A percentile compares a stretch with the other conserved stretches of the same genome.
These are phyloP conservation scores for Heracleum sosnowskyi DNA, from an alignment of 129 eudicot genomes.

Conservation along the genomic window DNA sequence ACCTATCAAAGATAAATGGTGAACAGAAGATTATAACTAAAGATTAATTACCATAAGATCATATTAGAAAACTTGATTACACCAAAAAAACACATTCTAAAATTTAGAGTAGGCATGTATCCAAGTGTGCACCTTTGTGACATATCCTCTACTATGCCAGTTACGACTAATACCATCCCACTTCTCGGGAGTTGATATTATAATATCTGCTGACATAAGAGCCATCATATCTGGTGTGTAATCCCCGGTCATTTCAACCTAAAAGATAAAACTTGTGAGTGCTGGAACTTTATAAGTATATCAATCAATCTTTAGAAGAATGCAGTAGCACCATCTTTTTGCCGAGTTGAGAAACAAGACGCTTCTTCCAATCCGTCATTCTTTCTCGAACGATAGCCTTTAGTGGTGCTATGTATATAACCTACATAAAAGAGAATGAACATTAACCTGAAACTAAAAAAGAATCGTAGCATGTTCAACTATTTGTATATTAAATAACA, in stretches of 20 bases:
- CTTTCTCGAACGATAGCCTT: slow-evolving; percentile 98
- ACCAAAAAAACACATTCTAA: neutral
- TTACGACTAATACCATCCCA: slow-evolving; percentile 99
- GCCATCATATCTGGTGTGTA: slow-evolving; percentile 91
- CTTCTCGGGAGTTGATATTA: slow-evolving; percentile 97
- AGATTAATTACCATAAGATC: neutral
- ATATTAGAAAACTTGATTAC: neutral
- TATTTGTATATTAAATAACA: too few species aligned
- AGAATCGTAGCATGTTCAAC: neutral
- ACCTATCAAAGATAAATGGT: slow-evolving; percentile 42
- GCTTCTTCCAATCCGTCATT: slow-evolving; percentile 92
- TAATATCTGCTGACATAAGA: slow-evolving; percentile 89
- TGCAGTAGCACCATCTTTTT: slow-evolving; percentile 57
- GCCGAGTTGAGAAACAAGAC: slow-evolving; percentile 85
- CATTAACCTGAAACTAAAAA: slow-evolving; percentile 1
- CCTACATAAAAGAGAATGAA: slow-evolving; percentile 35
- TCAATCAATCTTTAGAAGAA: slow-evolving; percentile 3
- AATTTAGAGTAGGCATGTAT: neutral
- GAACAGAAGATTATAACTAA: neutral
- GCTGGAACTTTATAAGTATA: slow-evolving; percentile 5
- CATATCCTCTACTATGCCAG: slow-evolving; percentile 95
- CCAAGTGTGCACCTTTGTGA: slow-evolving; percentile 57
- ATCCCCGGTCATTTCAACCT: slow-evolving; percentile 99
- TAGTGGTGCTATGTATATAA: slow-evolving; percentile 93
- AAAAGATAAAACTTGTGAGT: slow-evolving; percentile 24